phyloP scores from a whole-genome alignment of 768 basidiomycete genomes.

The Candolleomyces eurysporus region DNA sequence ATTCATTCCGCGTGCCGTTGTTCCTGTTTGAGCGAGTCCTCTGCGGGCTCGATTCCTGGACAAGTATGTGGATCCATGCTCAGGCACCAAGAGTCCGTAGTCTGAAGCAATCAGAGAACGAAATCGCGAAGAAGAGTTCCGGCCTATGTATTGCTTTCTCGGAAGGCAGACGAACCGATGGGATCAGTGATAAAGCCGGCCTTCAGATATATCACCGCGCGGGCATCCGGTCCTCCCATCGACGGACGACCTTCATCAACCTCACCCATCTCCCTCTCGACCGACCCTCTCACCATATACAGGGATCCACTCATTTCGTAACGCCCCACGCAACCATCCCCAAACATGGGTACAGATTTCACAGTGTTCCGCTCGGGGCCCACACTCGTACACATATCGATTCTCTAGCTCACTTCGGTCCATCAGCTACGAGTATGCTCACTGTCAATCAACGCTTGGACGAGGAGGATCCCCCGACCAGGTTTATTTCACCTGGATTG shows the following conservation, averaged over 20 bases:
- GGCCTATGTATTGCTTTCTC: no score
- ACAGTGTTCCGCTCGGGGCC: constrained; percentile 54
- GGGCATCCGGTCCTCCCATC: not conserved
- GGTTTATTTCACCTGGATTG: constrained; percentile 77
- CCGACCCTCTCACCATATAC: constrained; percentile 39
- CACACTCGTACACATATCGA: constrained; percentile 83
- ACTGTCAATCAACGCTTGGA: constrained; percentile 82
- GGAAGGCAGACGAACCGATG: no score
- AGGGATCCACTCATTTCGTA: constrained; percentile 52
- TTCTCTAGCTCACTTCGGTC: constrained; percentile 71
- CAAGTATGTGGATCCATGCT: no score
- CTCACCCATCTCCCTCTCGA: constrained; percentile 45
- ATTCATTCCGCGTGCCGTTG: no score
- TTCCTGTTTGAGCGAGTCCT: no score
- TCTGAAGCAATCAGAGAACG: no score
- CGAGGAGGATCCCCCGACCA: constrained; percentile 47
- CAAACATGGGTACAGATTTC: constrained; percentile 49
- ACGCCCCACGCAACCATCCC: constrained; percentile 36
- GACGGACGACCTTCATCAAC: constrained; percentile 27
- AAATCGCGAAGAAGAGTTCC: no score
- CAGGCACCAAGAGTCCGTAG: no score
- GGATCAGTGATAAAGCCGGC: no score
- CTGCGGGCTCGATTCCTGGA: no score
- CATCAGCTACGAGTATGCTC: constrained; percentile 82
- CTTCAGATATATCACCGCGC: no score